Evolutionary conservation across 2,329 filamentous ascomycete genomes (phyloP).

Genomic region (Lachnellula occidentalis): DNA sequence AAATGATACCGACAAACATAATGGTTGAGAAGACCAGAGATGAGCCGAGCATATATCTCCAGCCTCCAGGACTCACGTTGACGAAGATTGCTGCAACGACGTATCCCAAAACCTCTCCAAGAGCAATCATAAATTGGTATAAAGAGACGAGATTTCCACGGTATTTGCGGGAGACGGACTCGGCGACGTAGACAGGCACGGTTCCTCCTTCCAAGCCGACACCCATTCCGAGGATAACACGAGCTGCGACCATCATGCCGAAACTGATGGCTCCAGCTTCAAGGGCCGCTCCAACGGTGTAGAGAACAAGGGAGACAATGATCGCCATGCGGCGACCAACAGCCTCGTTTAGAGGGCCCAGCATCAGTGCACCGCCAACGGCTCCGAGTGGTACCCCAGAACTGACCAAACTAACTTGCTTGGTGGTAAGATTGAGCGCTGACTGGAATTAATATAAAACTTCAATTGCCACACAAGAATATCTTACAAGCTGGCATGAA

Average conservation of each 20-base stretch:
- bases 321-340: constrained; percentile 64
- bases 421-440: constrained; percentile 49
- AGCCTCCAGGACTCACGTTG: constrained; percentile 57
- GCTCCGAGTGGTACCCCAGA: constrained; percentile 67
- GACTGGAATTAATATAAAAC: constrained; percentile 1
- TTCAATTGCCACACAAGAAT: no score
- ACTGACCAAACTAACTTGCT: constrained; percentile 61
- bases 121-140: constrained; percentile 71
- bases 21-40: constrained; percentile 65
- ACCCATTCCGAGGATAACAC: constrained; percentile 64
- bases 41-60: constrained; percentile 69
- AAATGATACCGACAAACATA: constrained; percentile 60
- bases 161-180: constrained; percentile 61
- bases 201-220: constrained; percentile 71
- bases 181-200: constrained; percentile 69
- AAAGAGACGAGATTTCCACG: constrained; percentile 69
- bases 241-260: constrained; percentile 64
- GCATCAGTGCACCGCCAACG: constrained; percentile 61
- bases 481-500: constrained; percentile 46
- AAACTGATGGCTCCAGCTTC: constrained; percentile 64
- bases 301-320: constrained; percentile 62
- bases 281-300: constrained; percentile 64
- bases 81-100: constrained; percentile 69
- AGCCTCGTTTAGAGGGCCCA: constrained; percentile 62
- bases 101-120: constrained; percentile 69